phyloP scores from a whole-genome alignment of 495 filamentous ascomycete species.

The Lasiosphaeria miniovina region DNA sequence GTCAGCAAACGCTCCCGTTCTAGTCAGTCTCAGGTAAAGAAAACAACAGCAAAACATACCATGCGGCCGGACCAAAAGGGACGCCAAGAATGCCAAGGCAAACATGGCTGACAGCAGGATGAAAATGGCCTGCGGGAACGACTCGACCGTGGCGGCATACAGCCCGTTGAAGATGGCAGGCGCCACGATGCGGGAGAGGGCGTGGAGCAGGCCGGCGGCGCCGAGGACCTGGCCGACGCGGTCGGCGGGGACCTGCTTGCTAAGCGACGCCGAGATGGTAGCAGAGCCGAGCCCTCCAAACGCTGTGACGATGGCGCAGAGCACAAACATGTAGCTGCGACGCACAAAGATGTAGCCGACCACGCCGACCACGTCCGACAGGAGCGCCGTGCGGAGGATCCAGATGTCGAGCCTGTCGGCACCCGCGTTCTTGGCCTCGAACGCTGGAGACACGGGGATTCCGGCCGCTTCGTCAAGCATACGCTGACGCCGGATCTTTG shows the following conservation, averaged over 20 bases:
- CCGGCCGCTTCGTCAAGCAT: conserved; percentile 27
- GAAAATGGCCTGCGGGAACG: conserved; percentile 78
- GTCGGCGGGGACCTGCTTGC: conserved; percentile 84
- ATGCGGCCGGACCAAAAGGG: conserved; percentile 68
- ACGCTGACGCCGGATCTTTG: conserved; percentile 28
- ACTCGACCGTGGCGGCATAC: conserved; percentile 75
- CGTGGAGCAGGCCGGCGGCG: conserved; percentile 81
- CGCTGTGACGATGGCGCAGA: conserved; percentile 67
- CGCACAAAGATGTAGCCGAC: conserved; percentile 66
- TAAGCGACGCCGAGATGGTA: conserved; percentile 75
- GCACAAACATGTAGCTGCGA: conserved; percentile 53
- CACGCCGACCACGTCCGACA: conserved; percentile 76
- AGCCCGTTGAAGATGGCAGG: conserved; percentile 81
- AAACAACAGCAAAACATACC: conserved; percentile 50
- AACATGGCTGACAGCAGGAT: conserved; percentile 67
- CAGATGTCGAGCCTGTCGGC: conserved; percentile 74
- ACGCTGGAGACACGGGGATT: too few species aligned
- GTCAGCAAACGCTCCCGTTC: conserved; percentile 6
- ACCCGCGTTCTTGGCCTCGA: conserved; percentile 51
- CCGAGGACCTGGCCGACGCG: conserved; percentile 81
- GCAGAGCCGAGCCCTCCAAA: conserved; percentile 83
- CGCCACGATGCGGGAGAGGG: conserved; percentile 70
- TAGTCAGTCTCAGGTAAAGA: background rate
- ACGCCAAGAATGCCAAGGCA: conserved; percentile 58
- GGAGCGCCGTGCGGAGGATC: conserved; percentile 70